Base-by-base conservation (phyloP, 176 grass and related monocot species). In the Paspalum vaginatum region DNA sequence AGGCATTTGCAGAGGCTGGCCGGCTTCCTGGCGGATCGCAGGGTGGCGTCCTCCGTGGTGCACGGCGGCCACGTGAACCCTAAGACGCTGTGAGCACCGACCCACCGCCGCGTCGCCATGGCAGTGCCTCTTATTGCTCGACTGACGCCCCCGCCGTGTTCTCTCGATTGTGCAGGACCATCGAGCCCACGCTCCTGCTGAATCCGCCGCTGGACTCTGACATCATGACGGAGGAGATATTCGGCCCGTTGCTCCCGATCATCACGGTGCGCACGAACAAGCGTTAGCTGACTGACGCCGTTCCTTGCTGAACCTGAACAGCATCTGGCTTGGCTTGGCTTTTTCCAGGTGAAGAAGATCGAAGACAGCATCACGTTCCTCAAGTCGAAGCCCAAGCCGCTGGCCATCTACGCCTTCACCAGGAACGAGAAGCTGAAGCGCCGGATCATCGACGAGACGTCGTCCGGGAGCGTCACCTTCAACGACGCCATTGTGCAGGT, bases 151-250 rank as follows among this genome's bases (percentile, higher is more conserved):
- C n/a, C 32, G 32, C 32, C 32, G 32, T 32, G 32, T 32, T 32
- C 2, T 32, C 2, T 32, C 32, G 32, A 78, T 38, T 65, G 18
- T 68, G 81, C 74, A 98, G 96, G 90, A 85, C 47, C 61, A 85
- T 98, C 25, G 90, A 90, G 56, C 96, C 92, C 20, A 95, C 92
- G 15, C 71, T 98, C 44, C 43, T 98, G 86, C 49, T 93, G 47
- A 82, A 98, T 24, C 88, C 91, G 17, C 90, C 95, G 5, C 44
- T 88, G 2, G 95, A 98, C 61, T 88, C 88, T 16, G 86, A 93
- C 15, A 88, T 98, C 73, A 93, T 95, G 92, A 95, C 52, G 14
- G 90, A 91, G 69, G 92, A 95, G 75, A 93, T 98, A 45, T 98
- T 95, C 49, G 92, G 90, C 41, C 92, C 95, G 3, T 71, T 98